phyloP scores from a whole-genome alignment of 2,329 filamentous ascomycete genomes.

The Colletotrichum tofieldiae region DNA sequence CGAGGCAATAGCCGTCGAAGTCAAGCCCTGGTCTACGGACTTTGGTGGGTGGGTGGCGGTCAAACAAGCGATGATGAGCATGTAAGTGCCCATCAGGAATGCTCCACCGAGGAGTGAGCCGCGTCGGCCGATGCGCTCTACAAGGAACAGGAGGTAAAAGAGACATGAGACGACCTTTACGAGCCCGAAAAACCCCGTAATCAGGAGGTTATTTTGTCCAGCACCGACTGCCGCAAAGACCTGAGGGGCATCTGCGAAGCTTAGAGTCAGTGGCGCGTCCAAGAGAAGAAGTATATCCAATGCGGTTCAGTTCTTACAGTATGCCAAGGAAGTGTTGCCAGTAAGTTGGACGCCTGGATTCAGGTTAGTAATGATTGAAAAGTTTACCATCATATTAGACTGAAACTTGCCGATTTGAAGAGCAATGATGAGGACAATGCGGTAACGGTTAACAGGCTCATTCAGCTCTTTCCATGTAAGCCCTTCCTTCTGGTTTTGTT shows the following conservation, averaged over 20 bases:
- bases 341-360: constrained; percentile 60
- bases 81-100: constrained; percentile 65
- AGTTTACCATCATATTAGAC: too few species aligned
- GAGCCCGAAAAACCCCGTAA: constrained; percentile 68
- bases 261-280: not conserved
- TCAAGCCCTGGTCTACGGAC: constrained; percentile 47
- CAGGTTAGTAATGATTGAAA: not conserved
- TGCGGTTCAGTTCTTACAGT: constrained; percentile 53
- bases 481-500: constrained; percentile 60
- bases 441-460: constrained; percentile 62
- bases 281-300: not conserved
- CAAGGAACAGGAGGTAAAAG: constrained; percentile 62
- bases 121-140: constrained; percentile 65
- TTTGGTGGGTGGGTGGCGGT: constrained; percentile 61
- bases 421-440: constrained; percentile 64
- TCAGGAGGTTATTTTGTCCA: constrained; percentile 57
- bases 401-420: constrained; percentile 61
- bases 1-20: constrained; percentile 61
- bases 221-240: constrained; percentile 67
- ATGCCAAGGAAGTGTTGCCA: constrained; percentile 66
- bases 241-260: constrained; percentile 60
- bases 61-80: constrained; percentile 68
- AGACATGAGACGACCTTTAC: constrained; percentile 65
- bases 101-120: constrained; percentile 65
- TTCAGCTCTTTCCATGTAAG: constrained; percentile 63